Conservation (phyloP, 139 green algal species). For the Pleodorina starrii region DNA sequence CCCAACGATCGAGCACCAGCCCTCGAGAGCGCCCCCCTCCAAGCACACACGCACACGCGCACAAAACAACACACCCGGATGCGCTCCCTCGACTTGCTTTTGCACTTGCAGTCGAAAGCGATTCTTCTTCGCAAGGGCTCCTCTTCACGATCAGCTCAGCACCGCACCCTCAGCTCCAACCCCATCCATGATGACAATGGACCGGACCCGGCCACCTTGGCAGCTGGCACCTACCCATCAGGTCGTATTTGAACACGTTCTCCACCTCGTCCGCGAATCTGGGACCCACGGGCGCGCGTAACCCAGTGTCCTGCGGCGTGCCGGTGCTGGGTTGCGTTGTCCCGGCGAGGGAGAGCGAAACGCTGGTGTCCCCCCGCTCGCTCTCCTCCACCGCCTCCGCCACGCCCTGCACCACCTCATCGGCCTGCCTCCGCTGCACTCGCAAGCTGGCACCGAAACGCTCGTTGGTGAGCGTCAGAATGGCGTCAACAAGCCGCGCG, state of each 20-base stretch:
- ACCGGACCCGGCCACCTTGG: too few relatives aligned
- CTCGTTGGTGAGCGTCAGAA: constrained; percentile 4
- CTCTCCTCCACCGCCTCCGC: constrained; percentile 1
- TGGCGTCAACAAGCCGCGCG: neutral
- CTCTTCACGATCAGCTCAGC: too few relatives aligned
- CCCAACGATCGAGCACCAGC: too few relatives aligned
- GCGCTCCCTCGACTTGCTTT: too few relatives aligned
- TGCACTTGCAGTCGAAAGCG: too few relatives aligned
- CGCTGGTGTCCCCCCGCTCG: constrained; percentile 1
- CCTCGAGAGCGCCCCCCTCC: too few relatives aligned
- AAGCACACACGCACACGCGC: too few relatives aligned
- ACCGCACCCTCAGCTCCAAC: too few relatives aligned
- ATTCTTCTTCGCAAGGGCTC: too few relatives aligned
- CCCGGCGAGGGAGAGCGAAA: neutral
- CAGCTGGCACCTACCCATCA: constrained; percentile 9
- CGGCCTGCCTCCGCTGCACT: neutral
- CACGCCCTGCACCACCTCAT: constrained; percentile 11
- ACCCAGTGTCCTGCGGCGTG: too few relatives aligned
- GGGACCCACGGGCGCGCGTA: neutral
- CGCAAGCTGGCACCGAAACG: neutral
- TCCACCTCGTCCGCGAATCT: neutral
- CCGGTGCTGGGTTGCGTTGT: neutral
- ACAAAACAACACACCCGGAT: too few relatives aligned
- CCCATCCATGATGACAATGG: too few relatives aligned
- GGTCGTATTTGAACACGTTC: constrained; percentile 37